Conservation (phyloP, 2,329 filamentous ascomycete genomes). For the Pestalotiopsis fici region DNA sequence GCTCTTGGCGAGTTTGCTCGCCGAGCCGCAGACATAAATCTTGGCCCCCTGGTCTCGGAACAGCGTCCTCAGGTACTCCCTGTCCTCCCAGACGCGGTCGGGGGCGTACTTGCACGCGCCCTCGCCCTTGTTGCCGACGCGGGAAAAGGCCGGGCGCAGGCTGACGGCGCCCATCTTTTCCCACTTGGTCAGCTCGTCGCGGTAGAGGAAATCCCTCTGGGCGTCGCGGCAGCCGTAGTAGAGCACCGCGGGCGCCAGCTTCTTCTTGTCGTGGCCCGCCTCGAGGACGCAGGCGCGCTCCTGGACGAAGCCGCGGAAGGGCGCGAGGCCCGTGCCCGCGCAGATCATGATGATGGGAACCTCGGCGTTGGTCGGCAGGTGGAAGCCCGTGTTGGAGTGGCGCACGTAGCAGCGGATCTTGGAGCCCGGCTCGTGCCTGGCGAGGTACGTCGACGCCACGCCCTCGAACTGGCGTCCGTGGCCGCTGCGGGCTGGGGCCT, state of each 20-base stretch:
- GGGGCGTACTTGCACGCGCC: not conserved
- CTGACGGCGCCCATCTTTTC: conserved; percentile 1
- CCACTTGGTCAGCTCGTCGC: not conserved
- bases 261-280: not conserved
- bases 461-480: not conserved
- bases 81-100: conserved; percentile 1
- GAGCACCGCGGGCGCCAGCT: conserved; percentile 2
- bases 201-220: not conserved
- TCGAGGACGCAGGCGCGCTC: conserved; percentile 3
- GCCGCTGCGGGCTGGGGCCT: conserved; percentile 2
- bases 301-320: conserved; percentile 7
- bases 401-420: conserved; percentile 1
- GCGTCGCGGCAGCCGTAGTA: conserved; percentile 4
- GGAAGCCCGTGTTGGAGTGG: conserved; percentile 3
- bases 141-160: not conserved
- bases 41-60: not conserved
- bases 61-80: not conserved
- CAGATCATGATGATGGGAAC: conserved; percentile 3
- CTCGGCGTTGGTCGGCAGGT: not conserved
- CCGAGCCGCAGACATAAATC: conserved; percentile 1
- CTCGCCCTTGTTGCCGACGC: not conserved
- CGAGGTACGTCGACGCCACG: not conserved
- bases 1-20: conserved; percentile 15
- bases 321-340: conserved; percentile 3
- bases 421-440: not conserved